Evolutionary conservation across 192 early-diverging fungal species (phyloP), one percentile per base, ranked within the genome.

Genomic region (Haplosporangium gracile): DNA sequence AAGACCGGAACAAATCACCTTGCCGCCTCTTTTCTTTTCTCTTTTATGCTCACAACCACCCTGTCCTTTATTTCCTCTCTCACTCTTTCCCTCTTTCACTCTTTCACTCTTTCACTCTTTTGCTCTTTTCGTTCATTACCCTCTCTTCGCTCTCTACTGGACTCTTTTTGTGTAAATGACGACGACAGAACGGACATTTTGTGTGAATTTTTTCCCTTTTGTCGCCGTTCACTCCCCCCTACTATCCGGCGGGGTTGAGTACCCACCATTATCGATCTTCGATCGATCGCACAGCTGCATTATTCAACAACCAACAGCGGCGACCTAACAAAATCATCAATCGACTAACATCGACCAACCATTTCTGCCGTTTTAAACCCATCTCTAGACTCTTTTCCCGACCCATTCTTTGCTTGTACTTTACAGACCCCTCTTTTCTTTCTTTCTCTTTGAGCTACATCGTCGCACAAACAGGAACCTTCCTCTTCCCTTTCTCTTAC

Each of bases 261-360:
- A 22, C 49, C 20, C 49, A 51, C 20, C 20, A 51, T 26, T 57
- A 26, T 57, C n/a, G 55, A 57, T 57, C 55, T 57, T 32, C 60
- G 60, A 65, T 65, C 60, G 60, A 65, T 65, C 60, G 60, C 60
- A 65, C 60, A 65, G 60, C 60, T 65, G 10, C 29, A 5, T 65
- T 29, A 11, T 63, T 63, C n/a, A 24, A 2, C 24, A 57, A 24
- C 6, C 26, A 63, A 32, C 43, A 45, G 11, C 10, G 10, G 11
- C 43, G 36, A 36, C 36, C 36, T 9, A n/a, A 22, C 55, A n/a
- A 29, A 29, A 26, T 36, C 26, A 29, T 63, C 9, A 65, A 32
- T 65, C 26, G n/a, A 15, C 26, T 32, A 15, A 11, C 24, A 65
- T 29, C 29, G 32, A 29, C 60, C 60, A 65, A 51, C 49, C 20